These are phyloP conservation scores for Coccomyxa sp. DNA, from an alignment of 139 green algal species.

Conservation along the genomic window DNA sequence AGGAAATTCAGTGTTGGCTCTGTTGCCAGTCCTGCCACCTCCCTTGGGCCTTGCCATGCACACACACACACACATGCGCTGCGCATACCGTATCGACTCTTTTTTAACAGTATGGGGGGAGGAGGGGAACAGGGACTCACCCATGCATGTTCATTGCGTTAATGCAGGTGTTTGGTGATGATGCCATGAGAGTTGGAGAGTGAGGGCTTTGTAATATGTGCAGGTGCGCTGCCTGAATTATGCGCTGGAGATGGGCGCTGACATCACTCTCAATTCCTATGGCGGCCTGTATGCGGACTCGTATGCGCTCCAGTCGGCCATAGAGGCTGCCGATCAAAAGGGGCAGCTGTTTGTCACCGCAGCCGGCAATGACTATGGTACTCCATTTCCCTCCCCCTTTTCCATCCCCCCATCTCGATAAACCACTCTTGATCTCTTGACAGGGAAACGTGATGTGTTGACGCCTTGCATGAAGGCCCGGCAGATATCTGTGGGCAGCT, in stretches of 20 bases:
- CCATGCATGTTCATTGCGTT: no score
- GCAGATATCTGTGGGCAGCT: no score
- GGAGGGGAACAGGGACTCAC: not conserved
- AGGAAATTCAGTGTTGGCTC: no score
- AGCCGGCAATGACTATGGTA: constrained; percentile 11
- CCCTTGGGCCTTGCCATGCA: not conserved
- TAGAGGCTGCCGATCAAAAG: not conserved
- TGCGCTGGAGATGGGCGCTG: constrained; percentile 3
- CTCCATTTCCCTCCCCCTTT: not conserved
- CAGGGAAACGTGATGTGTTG: no score
- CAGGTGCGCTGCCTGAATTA: constrained; percentile 16
- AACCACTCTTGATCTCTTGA: no score
- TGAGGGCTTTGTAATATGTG: not conserved
- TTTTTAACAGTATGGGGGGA: not conserved
- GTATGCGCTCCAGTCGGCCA: not conserved
- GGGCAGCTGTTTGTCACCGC: constrained; percentile 17
- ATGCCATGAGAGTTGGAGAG: not conserved
- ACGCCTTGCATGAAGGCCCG: no score
- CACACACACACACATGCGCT: not conserved
- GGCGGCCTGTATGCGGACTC: constrained; percentile 15
- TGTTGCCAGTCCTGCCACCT: not conserved
- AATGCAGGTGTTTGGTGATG: no score
- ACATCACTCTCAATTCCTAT: constrained; percentile 15
- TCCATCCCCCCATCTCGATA: no score
- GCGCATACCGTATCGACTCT: no score